Conservation (phyloP, 306 rosid genomes). For the Arachis stenosperma region DNA sequence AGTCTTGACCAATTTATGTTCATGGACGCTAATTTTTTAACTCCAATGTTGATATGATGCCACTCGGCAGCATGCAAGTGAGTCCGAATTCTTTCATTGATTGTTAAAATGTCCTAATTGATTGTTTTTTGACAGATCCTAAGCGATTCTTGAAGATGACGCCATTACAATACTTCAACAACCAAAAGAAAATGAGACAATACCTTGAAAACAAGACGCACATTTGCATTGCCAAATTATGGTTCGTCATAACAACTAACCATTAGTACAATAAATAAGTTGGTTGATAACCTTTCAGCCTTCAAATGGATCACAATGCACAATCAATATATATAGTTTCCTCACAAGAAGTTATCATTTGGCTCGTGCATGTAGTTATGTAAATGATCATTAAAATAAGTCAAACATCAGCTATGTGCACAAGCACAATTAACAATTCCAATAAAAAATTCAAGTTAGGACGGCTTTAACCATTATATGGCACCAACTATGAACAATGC, state of each 20-base stretch:
- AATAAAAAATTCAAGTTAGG: slow-evolving; percentile 41
- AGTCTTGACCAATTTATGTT: no score
- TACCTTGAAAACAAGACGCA: slow-evolving; percentile 5
- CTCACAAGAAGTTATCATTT: slow-evolving; percentile 10
- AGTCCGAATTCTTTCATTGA: slow-evolving; percentile 38
- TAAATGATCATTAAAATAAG: neutral
- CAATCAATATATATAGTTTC: slow-evolving; percentile 41
- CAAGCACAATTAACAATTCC: slow-evolving; percentile 30
- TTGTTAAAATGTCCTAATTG: neutral
- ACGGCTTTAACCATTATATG: slow-evolving; percentile 37
- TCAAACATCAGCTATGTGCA: slow-evolving; percentile 23
- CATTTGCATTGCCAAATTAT: slow-evolving; percentile 13
- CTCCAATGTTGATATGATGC: neutral
- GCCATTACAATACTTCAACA: slow-evolving; percentile 27
- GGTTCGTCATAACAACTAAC: slow-evolving; percentile 15
- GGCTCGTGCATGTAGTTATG: slow-evolving; percentile 30
- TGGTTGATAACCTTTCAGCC: neutral
- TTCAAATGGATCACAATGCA: slow-evolving; percentile 27
- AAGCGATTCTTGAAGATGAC: slow-evolving; percentile 24
- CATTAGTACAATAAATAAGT: slow-evolving; percentile 27
- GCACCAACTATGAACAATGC: slow-evolving; percentile 16
- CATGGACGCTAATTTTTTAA: neutral
- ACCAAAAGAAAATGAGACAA: slow-evolving; percentile 34
- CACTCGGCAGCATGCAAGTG: slow-evolving; percentile 10
- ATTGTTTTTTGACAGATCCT: neutral